Conservation (phyloP, 2,329 filamentous ascomycete genomes). For the Alternaria arbusti region DNA sequence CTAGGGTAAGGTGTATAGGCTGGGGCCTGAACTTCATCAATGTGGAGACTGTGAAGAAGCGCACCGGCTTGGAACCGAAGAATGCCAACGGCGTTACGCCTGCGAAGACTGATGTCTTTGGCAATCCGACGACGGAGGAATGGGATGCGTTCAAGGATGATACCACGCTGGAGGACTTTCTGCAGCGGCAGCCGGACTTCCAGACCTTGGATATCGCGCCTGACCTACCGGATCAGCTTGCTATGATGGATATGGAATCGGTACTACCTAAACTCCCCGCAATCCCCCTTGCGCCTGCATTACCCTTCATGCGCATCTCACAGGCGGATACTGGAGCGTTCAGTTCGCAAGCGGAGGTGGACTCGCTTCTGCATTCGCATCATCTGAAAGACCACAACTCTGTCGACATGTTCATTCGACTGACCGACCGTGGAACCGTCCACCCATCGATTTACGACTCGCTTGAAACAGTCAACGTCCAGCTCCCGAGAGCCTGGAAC, state of each 20-base stretch:
- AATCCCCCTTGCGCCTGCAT: constrained; percentile 44
- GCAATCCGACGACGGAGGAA: constrained; percentile 34
- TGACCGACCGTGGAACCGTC: constrained; percentile 72
- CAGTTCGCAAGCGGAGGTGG: constrained; percentile 48
- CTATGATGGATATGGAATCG: constrained; percentile 49
- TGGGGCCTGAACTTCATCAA: constrained; percentile 64
- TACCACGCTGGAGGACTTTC: constrained; percentile 48
- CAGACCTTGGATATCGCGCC: constrained; percentile 43
- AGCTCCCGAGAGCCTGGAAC: constrained; percentile 53
- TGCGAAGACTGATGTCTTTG: constrained; percentile 27
- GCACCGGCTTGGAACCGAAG: constrained; percentile 40
- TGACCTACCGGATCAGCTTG: constrained; percentile 49
- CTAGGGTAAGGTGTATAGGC: constrained; percentile 55
- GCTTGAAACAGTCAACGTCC: constrained; percentile 75
- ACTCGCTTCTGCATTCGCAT: constrained; percentile 48
- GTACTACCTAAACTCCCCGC: constrained; percentile 47
- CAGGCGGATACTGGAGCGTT: constrained; percentile 46
- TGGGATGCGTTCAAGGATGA: constrained; percentile 46
- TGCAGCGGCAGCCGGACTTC: constrained; percentile 46
- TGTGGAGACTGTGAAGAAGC: constrained; percentile 51
- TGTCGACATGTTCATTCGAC: constrained; percentile 80
- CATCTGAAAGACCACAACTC: constrained; percentile 71
- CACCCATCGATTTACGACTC: constrained; percentile 86
- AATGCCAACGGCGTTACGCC: constrained; percentile 10
- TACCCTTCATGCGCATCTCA: constrained; percentile 41